Evolutionary conservation across 495 filamentous ascomycete species (phyloP).

Genomic region (Lasiosphaeria hispida): DNA sequence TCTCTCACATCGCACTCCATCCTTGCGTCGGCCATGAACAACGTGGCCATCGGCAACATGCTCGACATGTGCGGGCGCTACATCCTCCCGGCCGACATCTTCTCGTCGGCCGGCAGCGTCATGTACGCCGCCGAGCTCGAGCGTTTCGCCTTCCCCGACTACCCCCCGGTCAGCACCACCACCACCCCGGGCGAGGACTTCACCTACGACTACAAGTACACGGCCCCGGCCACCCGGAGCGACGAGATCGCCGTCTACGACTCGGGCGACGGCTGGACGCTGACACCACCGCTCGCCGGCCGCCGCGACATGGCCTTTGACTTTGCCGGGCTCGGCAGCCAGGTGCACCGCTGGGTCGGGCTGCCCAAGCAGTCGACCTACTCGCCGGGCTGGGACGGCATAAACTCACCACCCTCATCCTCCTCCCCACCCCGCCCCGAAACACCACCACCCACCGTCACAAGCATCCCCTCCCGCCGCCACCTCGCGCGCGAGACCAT

Average conservation of each 20-base stretch:
- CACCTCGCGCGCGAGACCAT: slow-evolving; percentile 67
- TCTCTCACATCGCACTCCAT: slow-evolving; percentile 63
- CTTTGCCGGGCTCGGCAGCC: slow-evolving; percentile 39
- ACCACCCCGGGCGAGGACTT: slow-evolving; percentile 13
- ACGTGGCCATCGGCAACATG: slow-evolving; percentile 80
- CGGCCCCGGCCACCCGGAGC: slow-evolving; percentile 49
- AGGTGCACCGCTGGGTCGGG: slow-evolving; percentile 17
- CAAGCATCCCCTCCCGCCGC: slow-evolving; percentile 50
- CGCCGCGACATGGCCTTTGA: slow-evolving; percentile 33
- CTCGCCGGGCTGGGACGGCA: too few relatives aligned
- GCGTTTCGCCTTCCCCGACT: slow-evolving; percentile 68
- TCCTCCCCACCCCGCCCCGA: too few relatives aligned
- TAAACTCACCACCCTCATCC: too few relatives aligned
- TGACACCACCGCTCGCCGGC: slow-evolving; percentile 34
- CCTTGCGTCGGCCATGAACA: slow-evolving; percentile 60
- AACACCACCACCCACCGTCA: slow-evolving; percentile 25
- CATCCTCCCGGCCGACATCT: slow-evolving; percentile 57
- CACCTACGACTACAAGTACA: slow-evolving; percentile 39
- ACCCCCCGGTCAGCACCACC: too few relatives aligned
- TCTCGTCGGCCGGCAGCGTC: slow-evolving; percentile 46
- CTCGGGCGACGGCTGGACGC: slow-evolving; percentile 26
- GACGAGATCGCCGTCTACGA: slow-evolving; percentile 47
- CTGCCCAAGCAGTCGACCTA: too few relatives aligned
- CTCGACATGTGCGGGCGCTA: slow-evolving; percentile 81
- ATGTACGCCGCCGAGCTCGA: slow-evolving; percentile 81